Evolutionary conservation across 2,329 filamentous ascomycete species (phyloP).

Genomic region (Tolypocladium ovalisporum): DNA sequence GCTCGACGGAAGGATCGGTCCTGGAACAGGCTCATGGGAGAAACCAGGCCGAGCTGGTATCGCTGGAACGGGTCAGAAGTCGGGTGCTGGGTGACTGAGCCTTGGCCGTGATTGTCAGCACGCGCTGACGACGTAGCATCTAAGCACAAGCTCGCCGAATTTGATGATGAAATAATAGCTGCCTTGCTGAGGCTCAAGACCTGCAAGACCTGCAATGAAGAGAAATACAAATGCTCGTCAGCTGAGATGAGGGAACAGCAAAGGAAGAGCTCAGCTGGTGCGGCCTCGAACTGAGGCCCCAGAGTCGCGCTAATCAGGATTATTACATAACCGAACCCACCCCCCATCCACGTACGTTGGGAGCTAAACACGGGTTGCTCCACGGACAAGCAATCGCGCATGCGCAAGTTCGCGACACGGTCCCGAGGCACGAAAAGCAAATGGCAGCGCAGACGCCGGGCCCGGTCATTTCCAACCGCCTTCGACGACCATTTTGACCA

Average conservation of each 20-base stretch:
- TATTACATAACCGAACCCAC: not conserved
- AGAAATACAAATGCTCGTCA: not conserved
- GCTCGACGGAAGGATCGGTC: not conserved
- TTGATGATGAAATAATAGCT: not conserved
- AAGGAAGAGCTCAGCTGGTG: not conserved
- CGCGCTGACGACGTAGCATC: not conserved
- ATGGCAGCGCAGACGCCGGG: conserved; percentile 6
- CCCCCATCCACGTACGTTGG: not conserved
- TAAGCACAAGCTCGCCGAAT: not conserved
- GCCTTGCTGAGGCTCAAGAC: not conserved
- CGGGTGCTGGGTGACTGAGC: not conserved
- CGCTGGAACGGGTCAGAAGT: not conserved
- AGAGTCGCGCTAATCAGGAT: not conserved
- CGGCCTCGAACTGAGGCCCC: not conserved
- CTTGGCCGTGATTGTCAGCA: not conserved
- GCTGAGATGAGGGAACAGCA: not conserved
- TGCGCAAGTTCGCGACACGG: conserved; percentile 1
- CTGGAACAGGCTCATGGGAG: not conserved
- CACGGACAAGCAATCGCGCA: conserved; percentile 1
- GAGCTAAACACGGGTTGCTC: conserved; percentile 1
- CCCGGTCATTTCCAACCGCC: not conserved
- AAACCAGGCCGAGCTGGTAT: not conserved
- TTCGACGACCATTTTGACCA: not conserved
- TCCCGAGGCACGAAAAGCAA: conserved; percentile 1
- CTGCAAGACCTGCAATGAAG: not conserved